These are phyloP conservation scores for Fusarium nelsonii DNA, from an alignment of 2,329 filamentous ascomycete genomes.

Conservation along the genomic window DNA sequence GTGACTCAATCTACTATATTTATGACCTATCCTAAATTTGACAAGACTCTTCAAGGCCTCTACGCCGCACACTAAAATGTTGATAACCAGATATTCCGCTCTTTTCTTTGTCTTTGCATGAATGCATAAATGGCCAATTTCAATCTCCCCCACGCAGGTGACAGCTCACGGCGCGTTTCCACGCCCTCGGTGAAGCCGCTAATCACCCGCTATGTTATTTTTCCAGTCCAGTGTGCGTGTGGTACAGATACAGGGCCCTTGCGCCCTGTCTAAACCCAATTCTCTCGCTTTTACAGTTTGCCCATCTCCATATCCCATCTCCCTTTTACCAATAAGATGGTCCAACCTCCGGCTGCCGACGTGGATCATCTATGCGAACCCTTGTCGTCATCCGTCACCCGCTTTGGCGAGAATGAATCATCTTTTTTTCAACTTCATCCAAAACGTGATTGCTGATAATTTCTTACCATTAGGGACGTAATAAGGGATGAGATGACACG, in stretches of 20 bases:
- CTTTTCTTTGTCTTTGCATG: slow-evolving; percentile 34
- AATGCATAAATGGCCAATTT: slow-evolving; percentile 51
- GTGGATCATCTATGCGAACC: slow-evolving; percentile 39
- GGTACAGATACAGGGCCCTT: slow-evolving; percentile 22
- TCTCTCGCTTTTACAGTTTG: slow-evolving; percentile 15
- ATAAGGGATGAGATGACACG: not conserved
- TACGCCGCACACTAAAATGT: slow-evolving; percentile 17
- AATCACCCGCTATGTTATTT: slow-evolving; percentile 2
- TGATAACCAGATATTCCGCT: slow-evolving; percentile 35
- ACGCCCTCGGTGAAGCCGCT: slow-evolving; percentile 50
- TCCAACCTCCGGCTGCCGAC: slow-evolving; percentile 28
- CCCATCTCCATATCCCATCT: slow-evolving; percentile 13
- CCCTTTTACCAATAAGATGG: slow-evolving; percentile 33
- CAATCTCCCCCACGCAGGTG: slow-evolving; percentile 44
- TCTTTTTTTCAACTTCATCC: slow-evolving; percentile 15
- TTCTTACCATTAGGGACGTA: not conserved
- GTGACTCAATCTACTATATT: not conserved
- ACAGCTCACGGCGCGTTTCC: slow-evolving; percentile 48
- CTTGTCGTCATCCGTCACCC: slow-evolving; percentile 21
- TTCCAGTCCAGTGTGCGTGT: not conserved
- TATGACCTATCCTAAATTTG: not conserved
- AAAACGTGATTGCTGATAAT: not conserved
- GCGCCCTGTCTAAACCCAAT: slow-evolving; percentile 32
- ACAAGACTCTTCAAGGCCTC: not conserved
- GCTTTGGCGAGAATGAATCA: slow-evolving; percentile 13